A percentile compares a stretch with the other conserved stretches of the same genome.
Conservation (phyloP, 2,329 filamentous ascomycete species). For the Grosmannia penicillata region DNA sequence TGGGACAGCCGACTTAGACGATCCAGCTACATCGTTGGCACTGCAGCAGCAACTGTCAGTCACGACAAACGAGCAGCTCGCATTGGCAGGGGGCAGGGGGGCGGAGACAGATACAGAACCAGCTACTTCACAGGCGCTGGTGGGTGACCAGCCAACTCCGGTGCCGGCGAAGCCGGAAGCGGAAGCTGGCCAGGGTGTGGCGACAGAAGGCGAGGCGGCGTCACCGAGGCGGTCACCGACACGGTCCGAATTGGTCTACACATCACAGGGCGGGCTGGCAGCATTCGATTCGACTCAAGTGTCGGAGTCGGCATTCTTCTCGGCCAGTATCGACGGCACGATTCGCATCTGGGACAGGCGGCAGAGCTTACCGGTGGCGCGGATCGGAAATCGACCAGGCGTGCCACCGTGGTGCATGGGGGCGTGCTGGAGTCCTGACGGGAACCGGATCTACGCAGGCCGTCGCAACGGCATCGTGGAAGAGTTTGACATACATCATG, state of each 20-base stretch:
- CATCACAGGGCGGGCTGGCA: slow-evolving; percentile 20
- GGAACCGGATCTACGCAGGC: slow-evolving; percentile 88
- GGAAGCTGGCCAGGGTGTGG: too few relatives aligned
- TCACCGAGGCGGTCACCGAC: background rate
- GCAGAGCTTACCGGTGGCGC: slow-evolving; percentile 60
- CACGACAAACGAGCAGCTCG: background rate
- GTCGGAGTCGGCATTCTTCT: slow-evolving; percentile 70
- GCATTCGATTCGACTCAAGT: slow-evolving; percentile 41
- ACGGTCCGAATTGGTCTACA: slow-evolving; percentile 16
- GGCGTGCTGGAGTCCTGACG: slow-evolving; percentile 89
- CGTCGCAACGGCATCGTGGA: slow-evolving; percentile 86
- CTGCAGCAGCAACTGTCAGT: background rate
- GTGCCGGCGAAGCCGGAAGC: too few relatives aligned
- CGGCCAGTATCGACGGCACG: slow-evolving; percentile 74
- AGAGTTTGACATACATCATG: slow-evolving; percentile 78
- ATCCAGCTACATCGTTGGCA: background rate
- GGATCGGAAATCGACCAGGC: slow-evolving; percentile 56
- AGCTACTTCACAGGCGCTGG: too few relatives aligned
- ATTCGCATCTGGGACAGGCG: slow-evolving; percentile 90
- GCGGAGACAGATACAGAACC: background rate
- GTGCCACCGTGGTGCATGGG: slow-evolving; percentile 97
- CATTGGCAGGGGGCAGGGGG: background rate
- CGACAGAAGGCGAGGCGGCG: background rate
- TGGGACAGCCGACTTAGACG: too few relatives aligned
- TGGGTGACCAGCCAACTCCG: too few relatives aligned